Evolutionary conservation across 176 grass and related monocot species (phyloP), one percentile per base, ranked within the genome.

Genomic region (Phragmites australis): DNA sequence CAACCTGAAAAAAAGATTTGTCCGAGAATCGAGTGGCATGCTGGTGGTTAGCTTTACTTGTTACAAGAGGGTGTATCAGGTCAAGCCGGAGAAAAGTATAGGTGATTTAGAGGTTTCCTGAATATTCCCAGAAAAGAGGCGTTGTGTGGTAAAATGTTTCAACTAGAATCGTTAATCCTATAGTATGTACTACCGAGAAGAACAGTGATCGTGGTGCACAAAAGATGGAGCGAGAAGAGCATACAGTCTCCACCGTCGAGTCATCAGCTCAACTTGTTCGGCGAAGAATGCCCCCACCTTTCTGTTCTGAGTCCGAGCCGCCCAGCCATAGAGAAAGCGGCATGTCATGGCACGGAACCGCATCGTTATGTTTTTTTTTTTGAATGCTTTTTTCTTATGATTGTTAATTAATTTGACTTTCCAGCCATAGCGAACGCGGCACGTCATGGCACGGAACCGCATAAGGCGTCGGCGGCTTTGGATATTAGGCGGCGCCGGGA

Each of bases 391-490:
- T n/a, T n/a, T n/a, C n/a, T n/a, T n/a, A n/a, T n/a, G n/a, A n/a
- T n/a, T n/a, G n/a, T n/a, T n/a, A n/a, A n/a, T n/a, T n/a, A n/a
- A n/a, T n/a, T n/a, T n/a, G n/a, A n/a, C n/a, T n/a, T n/a, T n/a
- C 87, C 82, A 26, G 27, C 76, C 87, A 70, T 2, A 10, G 8
- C 9, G 17, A 8, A 63, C 0, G 0, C 11, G 54, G n/a, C 82
- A 81, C 64, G 77, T 70, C 54, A 21, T 17, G 2, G 2, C 29
- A 1, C 8, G 59, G 26, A 18, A 39, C 67, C 30, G 29, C 26
- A 59, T n/a, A 53, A 47, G 54, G n/a, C 70, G 82, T 71, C 47
- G 87, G 71, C 70, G 82, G 70, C 82, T 89, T 81, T 47, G 52
- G 25, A 80, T 54, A 34, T 74, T 27, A 25, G 75, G 39, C 75